A percentile compares a stretch with the other conserved stretches of the same genome.
Conservation (phyloP, 768 basidiomycete species). For the Termitomyces titanicus region DNA sequence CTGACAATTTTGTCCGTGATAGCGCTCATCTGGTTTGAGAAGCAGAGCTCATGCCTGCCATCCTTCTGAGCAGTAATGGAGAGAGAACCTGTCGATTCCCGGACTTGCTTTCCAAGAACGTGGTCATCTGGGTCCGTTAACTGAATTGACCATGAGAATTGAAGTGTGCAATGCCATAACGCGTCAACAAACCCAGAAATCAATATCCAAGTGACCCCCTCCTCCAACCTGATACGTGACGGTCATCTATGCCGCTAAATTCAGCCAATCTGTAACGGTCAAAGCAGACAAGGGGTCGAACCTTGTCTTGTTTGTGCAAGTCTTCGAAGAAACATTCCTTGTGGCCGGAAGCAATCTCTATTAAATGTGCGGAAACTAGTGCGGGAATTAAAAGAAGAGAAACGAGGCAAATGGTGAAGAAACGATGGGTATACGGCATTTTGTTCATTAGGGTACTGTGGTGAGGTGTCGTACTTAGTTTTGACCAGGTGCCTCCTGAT, state of each 20-base stretch:
- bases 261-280: not conserved
- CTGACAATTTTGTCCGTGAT: constrained; percentile 94
- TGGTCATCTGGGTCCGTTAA: constrained; percentile 72
- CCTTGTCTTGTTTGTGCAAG: constrained; percentile 88
- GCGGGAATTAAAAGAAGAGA: constrained; percentile 38
- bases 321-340: constrained; percentile 98
- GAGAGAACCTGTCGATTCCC: constrained; percentile 84
- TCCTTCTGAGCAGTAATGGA: constrained; percentile 85
- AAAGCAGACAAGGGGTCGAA: constrained; percentile 21
- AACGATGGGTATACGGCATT: constrained; percentile 31
- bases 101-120: constrained; percentile 74
- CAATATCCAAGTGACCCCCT: constrained; percentile 95
- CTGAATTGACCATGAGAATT: constrained; percentile 35
- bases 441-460: constrained; percentile 8
- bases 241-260: constrained; percentile 72
- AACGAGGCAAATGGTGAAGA: constrained; percentile 34
- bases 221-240: constrained; percentile 99
- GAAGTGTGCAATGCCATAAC: not conserved
- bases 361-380: constrained; percentile 59
- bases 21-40: constrained; percentile 98
- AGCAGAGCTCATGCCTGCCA: constrained; percentile 93
- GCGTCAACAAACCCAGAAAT: constrained; percentile 76
- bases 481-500: not conserved
- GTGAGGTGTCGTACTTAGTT: constrained; percentile 5
- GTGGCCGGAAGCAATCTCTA: constrained; percentile 71